Percentiles rank a stretch among this genome's conserved stretches.
Conservation (phyloP, 768 basidiomycete genomes). For the Butyriboletus loyo region DNA sequence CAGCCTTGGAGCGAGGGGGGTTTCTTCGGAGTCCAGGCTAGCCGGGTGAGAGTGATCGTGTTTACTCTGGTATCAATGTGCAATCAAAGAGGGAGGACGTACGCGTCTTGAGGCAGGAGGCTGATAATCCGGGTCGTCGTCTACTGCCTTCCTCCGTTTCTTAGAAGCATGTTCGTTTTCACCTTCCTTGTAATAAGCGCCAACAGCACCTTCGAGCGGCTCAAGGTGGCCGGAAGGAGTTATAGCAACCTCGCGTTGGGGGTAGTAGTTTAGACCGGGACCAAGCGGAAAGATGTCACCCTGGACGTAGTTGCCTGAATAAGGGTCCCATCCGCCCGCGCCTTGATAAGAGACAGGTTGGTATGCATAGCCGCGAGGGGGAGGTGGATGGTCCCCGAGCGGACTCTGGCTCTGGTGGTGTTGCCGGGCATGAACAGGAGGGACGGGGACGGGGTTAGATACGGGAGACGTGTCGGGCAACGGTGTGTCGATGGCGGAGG, state of each 20-base stretch:
- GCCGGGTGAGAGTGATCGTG: background rate
- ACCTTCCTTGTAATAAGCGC: constrained; percentile 31
- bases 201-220: constrained; percentile 11
- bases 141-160: constrained; percentile 48
- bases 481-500: constrained; percentile 22
- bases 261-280: constrained; percentile 37
- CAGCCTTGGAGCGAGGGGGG: constrained; percentile 37
- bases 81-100: constrained; percentile 30
- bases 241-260: constrained; percentile 22
- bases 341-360: constrained; percentile 40
- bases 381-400: constrained; percentile 31
- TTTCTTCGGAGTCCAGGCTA: constrained; percentile 44
- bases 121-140: constrained; percentile 55
- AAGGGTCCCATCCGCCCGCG: constrained; percentile 39
- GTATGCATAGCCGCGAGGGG: constrained; percentile 33
- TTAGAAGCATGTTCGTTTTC: constrained; percentile 35
- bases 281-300: constrained; percentile 37
- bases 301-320: constrained; percentile 37
- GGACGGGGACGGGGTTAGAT: constrained; percentile 13
- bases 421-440: constrained; percentile 20
- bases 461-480: constrained; percentile 24
- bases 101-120: constrained; percentile 52
- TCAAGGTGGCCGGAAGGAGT: constrained; percentile 19
- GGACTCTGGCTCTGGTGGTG: constrained; percentile 30
- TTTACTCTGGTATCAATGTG: background rate